These are phyloP conservation scores for Penicillium sp. DNA, from an alignment of 2,329 filamentous ascomycete genomes.

Conservation along the genomic window DNA sequence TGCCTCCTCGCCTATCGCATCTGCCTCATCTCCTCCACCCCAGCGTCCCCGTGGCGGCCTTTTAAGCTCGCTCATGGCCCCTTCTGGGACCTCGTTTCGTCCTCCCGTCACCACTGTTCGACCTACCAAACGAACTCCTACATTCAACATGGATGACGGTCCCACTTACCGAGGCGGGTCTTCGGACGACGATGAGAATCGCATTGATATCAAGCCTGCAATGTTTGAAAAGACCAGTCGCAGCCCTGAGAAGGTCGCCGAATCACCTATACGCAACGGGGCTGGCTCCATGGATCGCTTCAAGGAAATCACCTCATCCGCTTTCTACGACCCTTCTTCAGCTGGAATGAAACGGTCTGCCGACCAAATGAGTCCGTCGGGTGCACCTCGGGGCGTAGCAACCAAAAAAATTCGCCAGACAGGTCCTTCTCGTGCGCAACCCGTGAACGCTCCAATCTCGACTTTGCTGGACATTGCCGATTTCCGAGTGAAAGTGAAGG, in stretches of 20 bases:
- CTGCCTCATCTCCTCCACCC: slow-evolving; percentile 39
- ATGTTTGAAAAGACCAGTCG: slow-evolving; percentile 47
- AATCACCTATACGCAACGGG: slow-evolving; percentile 34
- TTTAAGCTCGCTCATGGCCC: slow-evolving; percentile 62
- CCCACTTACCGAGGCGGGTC: slow-evolving; percentile 57
- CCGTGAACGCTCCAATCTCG: slow-evolving; percentile 38
- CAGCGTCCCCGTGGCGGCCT: slow-evolving; percentile 34
- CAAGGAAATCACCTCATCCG: slow-evolving; percentile 39
- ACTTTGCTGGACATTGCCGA: slow-evolving; percentile 49
- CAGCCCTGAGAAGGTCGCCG: slow-evolving; percentile 36
- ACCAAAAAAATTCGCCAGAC: slow-evolving; percentile 39
- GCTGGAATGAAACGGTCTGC: slow-evolving; percentile 34
- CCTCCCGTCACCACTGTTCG: slow-evolving; percentile 41
- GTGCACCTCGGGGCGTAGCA: slow-evolving; percentile 25
- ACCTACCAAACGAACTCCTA: slow-evolving; percentile 36
- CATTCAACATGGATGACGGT: slow-evolving; percentile 48
- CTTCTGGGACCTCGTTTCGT: slow-evolving; percentile 66
- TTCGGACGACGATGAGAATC: slow-evolving; percentile 52
- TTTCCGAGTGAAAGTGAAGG: slow-evolving; percentile 44
- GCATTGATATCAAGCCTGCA: slow-evolving; percentile 56
- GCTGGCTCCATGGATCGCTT: slow-evolving; percentile 31
- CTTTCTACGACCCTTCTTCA: slow-evolving; percentile 37
- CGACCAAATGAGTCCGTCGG: slow-evolving; percentile 40
- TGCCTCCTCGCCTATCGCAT: slow-evolving; percentile 73
- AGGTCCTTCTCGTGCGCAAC: slow-evolving; percentile 42